Conservation (phyloP, 352 stramenopile genomes). For the Phytophthora citrophthora region DNA sequence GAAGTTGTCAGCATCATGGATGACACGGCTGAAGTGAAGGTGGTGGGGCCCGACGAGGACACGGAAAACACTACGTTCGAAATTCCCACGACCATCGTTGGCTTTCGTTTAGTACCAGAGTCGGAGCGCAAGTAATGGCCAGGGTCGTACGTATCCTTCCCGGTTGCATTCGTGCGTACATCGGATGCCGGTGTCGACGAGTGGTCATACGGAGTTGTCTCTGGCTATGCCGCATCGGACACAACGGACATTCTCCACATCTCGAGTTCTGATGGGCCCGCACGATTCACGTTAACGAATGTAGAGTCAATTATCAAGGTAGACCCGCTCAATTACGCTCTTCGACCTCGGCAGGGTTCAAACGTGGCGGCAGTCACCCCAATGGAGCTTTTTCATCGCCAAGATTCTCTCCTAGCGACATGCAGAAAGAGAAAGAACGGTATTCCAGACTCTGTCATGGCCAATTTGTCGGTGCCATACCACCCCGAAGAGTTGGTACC, state of each 20-base stretch:
- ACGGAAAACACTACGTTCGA: not conserved
- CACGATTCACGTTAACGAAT: not conserved
- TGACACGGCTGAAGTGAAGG: not conserved
- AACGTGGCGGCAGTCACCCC: slow-evolving; percentile 7
- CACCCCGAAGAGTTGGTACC: slow-evolving; percentile 4
- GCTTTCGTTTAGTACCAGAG: not conserved
- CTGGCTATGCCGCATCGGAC: slow-evolving; percentile 8
- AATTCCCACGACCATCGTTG: too few species aligned
- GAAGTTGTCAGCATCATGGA: not conserved
- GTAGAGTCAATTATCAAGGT: slow-evolving; percentile 14
- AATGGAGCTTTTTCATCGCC: slow-evolving; percentile 12
- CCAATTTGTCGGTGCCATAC: not conserved
- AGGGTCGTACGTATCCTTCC: slow-evolving; percentile 3
- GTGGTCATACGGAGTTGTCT: slow-evolving; percentile 9
- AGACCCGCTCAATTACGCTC: slow-evolving; percentile 7
- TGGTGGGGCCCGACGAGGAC: not conserved
- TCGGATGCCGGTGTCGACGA: not conserved
- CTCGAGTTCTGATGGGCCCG: not conserved
- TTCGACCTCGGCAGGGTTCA: not conserved
- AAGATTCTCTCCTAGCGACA: not conserved
- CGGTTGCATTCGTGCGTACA: slow-evolving; percentile 7
- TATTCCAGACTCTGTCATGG: not conserved
- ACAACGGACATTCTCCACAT: slow-evolving; percentile 5
- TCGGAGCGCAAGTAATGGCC: slow-evolving; percentile 10
- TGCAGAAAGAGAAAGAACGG: not conserved